A percentile compares a stretch with the other conserved stretches of the same genome.
Conservation (phyloP, 495 filamentous ascomycete genomes). For the Penicillium canariense region DNA sequence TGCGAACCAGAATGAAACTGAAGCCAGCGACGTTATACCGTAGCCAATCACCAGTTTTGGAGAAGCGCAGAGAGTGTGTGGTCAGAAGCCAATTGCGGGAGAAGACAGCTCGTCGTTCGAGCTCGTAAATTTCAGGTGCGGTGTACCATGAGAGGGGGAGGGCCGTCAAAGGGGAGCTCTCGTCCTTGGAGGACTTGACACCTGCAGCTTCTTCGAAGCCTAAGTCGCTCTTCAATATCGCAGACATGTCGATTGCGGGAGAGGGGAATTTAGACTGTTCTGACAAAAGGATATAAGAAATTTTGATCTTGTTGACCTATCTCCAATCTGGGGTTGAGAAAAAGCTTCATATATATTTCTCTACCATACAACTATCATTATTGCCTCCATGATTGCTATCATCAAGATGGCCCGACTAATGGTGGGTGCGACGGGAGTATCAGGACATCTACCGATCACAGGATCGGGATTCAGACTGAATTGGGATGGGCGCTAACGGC, state of each 20-base stretch:
- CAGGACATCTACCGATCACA: conserved; percentile 21
- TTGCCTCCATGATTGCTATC: not conserved
- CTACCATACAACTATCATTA: not conserved
- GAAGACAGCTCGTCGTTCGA: conserved; percentile 55
- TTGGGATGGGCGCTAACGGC: not conserved
- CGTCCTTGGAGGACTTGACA: not conserved
- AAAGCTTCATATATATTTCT: conserved; percentile 11
- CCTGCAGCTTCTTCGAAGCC: conserved; percentile 18
- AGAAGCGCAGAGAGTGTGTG: conserved; percentile 46
- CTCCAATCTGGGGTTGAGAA: not conserved
- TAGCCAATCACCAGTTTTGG: conserved; percentile 50
- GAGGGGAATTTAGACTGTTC: not conserved
- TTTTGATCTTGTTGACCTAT: not conserved
- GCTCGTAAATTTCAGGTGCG: conserved; percentile 48
- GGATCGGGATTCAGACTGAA: conserved; percentile 18
- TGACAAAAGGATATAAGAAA: not conserved
- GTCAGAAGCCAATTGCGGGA: conserved; percentile 53
- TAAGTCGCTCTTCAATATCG: conserved; percentile 25
- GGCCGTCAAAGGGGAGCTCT: conserved; percentile 25
- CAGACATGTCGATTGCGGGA: conserved; percentile 6
- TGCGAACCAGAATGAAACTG: conserved; percentile 48
- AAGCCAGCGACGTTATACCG: conserved; percentile 47
- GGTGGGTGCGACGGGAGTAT: conserved; percentile 2
- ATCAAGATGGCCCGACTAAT: conserved; percentile 4
- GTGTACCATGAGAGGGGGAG: conserved; percentile 52